Evolutionary conservation across 768 basidiomycete species (phyloP).

Genomic region (Russula emetica): DNA sequence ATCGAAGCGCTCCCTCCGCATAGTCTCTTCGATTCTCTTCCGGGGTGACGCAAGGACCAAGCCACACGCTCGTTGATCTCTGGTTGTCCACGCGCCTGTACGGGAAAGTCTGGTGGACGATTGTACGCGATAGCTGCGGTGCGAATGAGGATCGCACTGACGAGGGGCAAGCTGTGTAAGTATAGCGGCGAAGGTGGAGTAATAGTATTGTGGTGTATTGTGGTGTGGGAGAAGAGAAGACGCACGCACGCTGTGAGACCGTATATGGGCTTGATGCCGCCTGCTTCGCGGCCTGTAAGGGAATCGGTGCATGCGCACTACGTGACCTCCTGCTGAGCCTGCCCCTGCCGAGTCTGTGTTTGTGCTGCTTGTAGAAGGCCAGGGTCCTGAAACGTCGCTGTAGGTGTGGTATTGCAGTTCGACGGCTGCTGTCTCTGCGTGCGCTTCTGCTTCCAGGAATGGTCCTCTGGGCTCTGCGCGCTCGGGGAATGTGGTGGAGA

Average conservation of each 20-base stretch:
- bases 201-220: too few relatives aligned
- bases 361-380: constrained; percentile 23
- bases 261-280: constrained; percentile 84
- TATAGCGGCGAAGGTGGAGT: too few relatives aligned
- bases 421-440: constrained; percentile 31
- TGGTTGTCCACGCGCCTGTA: constrained; percentile 43
- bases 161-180: too few relatives aligned
- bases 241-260: constrained; percentile 86
- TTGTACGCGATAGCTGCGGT: constrained; percentile 49
- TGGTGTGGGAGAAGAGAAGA: constrained; percentile 25
- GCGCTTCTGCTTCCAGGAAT: constrained; percentile 47
- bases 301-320: constrained; percentile 65
- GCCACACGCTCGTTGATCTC: constrained; percentile 42
- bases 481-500: constrained; percentile 49
- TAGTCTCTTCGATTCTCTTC: constrained; percentile 30
- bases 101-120: constrained; percentile 43
- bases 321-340: background rate
- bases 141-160: constrained; percentile 49
- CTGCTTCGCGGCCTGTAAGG: constrained; percentile 80
- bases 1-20: constrained; percentile 31
- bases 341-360: too few relatives aligned
- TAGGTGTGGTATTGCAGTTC: constrained; percentile 65
- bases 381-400: constrained; percentile 48
- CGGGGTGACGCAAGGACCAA: constrained; percentile 37
- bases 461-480: constrained; percentile 11